A percentile compares a stretch with the other conserved stretches of the same genome.
Conservation (phyloP, 73 alveolate species). For the Stentor roeselii region DNA sequence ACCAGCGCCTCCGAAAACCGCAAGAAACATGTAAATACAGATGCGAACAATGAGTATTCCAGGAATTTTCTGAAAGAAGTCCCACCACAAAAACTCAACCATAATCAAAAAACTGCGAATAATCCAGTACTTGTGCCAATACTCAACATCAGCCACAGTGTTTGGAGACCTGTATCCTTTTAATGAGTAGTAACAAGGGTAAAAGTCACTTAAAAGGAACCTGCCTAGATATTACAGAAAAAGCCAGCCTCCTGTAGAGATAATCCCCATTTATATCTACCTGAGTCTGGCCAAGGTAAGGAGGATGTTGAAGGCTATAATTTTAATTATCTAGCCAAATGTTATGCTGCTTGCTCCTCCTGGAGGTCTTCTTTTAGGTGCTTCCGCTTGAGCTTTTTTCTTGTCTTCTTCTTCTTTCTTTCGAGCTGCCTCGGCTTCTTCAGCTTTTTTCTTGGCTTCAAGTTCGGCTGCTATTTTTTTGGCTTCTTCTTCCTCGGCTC, state of each 20-base stretch:
- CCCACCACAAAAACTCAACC: constrained; percentile 1
- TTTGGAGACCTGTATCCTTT: not conserved
- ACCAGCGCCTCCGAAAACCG: not conserved
- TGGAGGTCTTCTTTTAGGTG: not conserved
- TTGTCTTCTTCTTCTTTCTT: not conserved
- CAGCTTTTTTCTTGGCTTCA: constrained; percentile 7
- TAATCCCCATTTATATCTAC: no score
- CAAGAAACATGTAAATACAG: not conserved
- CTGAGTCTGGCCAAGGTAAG: no score
- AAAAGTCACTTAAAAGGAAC: not conserved
- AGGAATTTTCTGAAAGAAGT: not conserved
- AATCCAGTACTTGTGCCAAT: constrained; percentile 21
- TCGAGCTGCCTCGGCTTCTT: not conserved
- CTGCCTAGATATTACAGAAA: not conserved
- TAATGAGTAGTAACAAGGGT: not conserved
- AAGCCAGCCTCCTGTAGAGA: no score
- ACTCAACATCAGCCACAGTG: not conserved
- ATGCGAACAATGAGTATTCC: not conserved
- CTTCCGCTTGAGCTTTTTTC: not conserved
- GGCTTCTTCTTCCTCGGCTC: not conserved
- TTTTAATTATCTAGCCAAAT: constrained; percentile 13
- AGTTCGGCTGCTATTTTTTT: not conserved
- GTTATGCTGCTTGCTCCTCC: constrained; percentile 21
- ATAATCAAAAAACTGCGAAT: not conserved
- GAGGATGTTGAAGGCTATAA: no score